These are phyloP conservation scores for Castanea sativa DNA, from an alignment of 306 rosid genomes.

Conservation along the genomic window DNA sequence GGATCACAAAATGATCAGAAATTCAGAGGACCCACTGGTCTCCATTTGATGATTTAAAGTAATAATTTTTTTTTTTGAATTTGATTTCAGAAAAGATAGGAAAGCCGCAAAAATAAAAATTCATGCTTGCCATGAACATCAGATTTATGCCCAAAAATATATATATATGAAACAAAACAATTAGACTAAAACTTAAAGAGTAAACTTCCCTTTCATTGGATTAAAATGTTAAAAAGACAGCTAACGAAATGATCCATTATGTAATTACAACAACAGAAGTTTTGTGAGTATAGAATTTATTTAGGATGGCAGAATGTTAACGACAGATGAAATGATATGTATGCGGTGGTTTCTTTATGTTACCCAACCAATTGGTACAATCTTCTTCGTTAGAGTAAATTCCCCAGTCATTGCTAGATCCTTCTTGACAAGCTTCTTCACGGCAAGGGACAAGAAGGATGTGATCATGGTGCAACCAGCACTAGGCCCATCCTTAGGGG, in stretches of 20 bases:
- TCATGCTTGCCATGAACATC: neutral
- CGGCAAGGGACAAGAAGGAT: slow-evolving; percentile 81
- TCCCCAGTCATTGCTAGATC: slow-evolving; percentile 99
- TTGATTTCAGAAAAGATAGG: neutral
- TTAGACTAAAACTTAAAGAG: neutral
- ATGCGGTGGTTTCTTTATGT: slow-evolving; percentile 20
- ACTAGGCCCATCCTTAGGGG: slow-evolving; percentile 98
- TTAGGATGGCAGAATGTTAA: neutral
- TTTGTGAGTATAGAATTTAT: neutral
- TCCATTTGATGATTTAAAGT: neutral
- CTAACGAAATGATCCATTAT: neutral
- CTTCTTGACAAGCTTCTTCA: slow-evolving; percentile 83
- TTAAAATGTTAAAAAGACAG: neutral
- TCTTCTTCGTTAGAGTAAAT: slow-evolving; percentile 91
- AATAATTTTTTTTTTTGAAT: neutral
- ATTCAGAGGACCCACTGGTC: neutral
- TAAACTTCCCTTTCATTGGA: neutral
- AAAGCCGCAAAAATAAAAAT: neutral
- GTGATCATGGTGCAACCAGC: slow-evolving; percentile 99
- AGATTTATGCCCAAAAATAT: neutral
- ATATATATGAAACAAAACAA: neutral
- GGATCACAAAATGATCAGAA: neutral
- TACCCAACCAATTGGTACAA: slow-evolving; percentile 99
- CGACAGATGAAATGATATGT: slow-evolving; percentile 9
- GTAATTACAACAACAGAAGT: neutral